A percentile compares a stretch with the other conserved stretches of the same genome.
These are phyloP conservation scores for Periconia sp. DNA, from an alignment of 2,329 filamentous ascomycete genomes.

Conservation along the genomic window DNA sequence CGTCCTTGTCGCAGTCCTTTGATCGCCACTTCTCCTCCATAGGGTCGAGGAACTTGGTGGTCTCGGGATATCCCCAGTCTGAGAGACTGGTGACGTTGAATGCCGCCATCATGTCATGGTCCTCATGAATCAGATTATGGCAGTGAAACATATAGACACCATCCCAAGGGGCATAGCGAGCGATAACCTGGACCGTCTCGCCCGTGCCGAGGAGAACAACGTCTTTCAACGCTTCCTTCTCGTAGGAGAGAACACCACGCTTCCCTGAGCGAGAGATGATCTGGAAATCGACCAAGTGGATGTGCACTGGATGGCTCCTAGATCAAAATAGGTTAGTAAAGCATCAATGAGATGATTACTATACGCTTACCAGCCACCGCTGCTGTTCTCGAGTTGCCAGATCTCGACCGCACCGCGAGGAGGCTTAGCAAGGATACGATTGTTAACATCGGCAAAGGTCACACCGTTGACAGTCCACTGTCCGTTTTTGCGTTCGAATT, in stretches of 20 bases:
- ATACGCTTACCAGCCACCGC: slow-evolving; percentile 59
- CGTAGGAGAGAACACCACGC: slow-evolving; percentile 57
- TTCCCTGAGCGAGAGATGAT: slow-evolving; percentile 58
- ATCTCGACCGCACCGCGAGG: slow-evolving; percentile 41
- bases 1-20: slow-evolving; percentile 25
- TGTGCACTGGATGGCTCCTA: slow-evolving; percentile 62
- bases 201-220: slow-evolving; percentile 61
- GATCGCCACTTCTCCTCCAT: slow-evolving; percentile 38
- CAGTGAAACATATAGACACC: slow-evolving; percentile 60
- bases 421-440: slow-evolving; percentile 41
- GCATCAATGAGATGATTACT: too few species aligned
- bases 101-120: slow-evolving; percentile 54
- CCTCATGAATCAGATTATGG: slow-evolving; percentile 56
- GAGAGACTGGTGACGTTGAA: slow-evolving; percentile 50
- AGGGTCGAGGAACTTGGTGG: slow-evolving; percentile 40
- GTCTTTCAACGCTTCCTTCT: slow-evolving; percentile 63
- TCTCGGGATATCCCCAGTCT: slow-evolving; percentile 41
- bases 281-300: slow-evolving; percentile 65
- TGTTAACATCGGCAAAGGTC: slow-evolving; percentile 36
- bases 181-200: slow-evolving; percentile 48
- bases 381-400: slow-evolving; percentile 52
- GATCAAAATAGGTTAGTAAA: too few species aligned
- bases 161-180: slow-evolving; percentile 46
- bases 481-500: slow-evolving; percentile 37
- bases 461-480: slow-evolving; percentile 41